Base-by-base conservation (phyloP, 208 protist genomes). In the Porcisia deanei region DNA sequence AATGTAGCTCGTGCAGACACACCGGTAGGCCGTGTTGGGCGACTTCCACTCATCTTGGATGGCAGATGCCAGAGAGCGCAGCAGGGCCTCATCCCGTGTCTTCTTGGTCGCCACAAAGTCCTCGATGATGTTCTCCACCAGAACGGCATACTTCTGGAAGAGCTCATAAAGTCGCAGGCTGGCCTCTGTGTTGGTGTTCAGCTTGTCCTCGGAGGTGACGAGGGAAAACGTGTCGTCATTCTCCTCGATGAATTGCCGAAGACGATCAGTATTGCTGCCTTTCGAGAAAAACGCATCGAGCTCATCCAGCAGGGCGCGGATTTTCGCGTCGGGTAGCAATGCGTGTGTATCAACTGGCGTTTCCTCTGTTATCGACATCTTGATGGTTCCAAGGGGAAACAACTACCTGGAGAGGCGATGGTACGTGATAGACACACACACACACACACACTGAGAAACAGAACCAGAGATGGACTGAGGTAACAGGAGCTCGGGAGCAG, bases 1-100 rank as follows among this genome's bases (percentile, higher is more conserved):
- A 71, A 96, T 85, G 80, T 96, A 94, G 34, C 80, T 81, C 9
- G 86, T 90, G 74, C 90, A 94, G 34, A 91, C 66, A 76, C 87
- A 87, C 16, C 81, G 76, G 49, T 84, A 85, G 4, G 68, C 76
- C 30, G 77, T 81, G 47, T 81, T 57, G 3, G 86, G 78, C 14
- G 82, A 54, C 58, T 79, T 49, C 83, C 80, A 88, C 58, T 90
- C 88, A 8, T 86, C 70, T 77, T 88, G 84, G 47, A 94, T 83
- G 1, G 82, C 85, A 12, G 72, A 66, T 6, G 85, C 88, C 30
- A 96, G 76, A 16, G 81, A 72, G 43, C 83, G 71, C 9, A 90
- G 54, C 8, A 71, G 54, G 4, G 83, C 61, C 41, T 14, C 20
- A 12, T 43, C 75, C 7, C 59, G 73, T 52, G 30, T 22, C 34